Evolutionary conservation across 257 asterid genomes (phyloP), one percentile per base, ranked within the genome.

Genomic region (Leptodermis oblonga): DNA sequence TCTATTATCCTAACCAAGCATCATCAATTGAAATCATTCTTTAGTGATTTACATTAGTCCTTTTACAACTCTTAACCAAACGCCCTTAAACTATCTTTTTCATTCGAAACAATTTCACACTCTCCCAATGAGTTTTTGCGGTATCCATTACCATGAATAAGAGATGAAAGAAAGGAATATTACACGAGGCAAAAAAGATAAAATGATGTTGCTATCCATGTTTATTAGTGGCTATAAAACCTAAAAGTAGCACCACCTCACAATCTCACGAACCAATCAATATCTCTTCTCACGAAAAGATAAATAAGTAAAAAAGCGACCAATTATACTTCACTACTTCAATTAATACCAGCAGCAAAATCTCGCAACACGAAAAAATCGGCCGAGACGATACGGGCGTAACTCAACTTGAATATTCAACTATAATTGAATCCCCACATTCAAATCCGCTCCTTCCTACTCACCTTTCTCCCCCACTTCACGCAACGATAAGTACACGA

Each of bases 401-500:
- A 84, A 87, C 83, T 79, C 86, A 84, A 83, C 62, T 70, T 74
- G 80, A 86, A 82, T 85, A 89, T 86, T 86, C 90, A 92, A 92
- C 92, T 81, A 69, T 56, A 85, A 84, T 86, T 82, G 80, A 89
- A 73, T 83, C 74, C 76, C 73, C 41, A 78, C 74, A 85, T 86
- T 92, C 92, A 87, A 84, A 84, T 89, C 98, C 98, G 96, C 87
- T 76, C 65, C 84, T 77, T 37, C 84, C 74, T 60, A 39, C 77
- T 62, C 70, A 31, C 67, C 79, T 79, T 81, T 80, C 81, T 77
- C 84, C 89, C 67, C 84, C 70, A 58, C 76, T 65, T 77, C 86
- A 85, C 83, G 87, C 88, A 77, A 78, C 53, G 79, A 70, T 73
- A 73, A 33, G 49, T 67, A 5, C 13, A 7, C 12, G 71, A 85